Evolutionary conservation across 176 grass and related monocot species (phyloP).

Genomic region (Alloteropsis semialata): DNA sequence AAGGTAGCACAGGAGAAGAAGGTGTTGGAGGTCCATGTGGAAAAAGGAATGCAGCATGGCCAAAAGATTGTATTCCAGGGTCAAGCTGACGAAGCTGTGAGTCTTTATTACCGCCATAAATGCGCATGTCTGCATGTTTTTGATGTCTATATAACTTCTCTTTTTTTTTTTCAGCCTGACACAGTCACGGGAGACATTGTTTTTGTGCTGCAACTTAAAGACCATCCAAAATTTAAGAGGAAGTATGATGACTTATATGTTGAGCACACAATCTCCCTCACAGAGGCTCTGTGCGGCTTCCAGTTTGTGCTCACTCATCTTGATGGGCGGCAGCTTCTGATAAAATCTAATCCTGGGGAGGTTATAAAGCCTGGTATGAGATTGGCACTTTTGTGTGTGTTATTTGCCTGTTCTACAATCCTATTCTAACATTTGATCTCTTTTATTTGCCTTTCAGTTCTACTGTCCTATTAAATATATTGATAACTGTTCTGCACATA

Average conservation of each 20-base stretch:
- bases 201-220: constrained; percentile 90
- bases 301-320: constrained; percentile 94
- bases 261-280: constrained; percentile 75
- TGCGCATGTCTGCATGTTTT: background rate
- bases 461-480: background rate
- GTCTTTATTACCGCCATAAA: constrained; percentile 3
- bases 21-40: constrained; percentile 86
- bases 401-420: background rate
- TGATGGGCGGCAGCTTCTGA: constrained; percentile 78
- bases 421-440: background rate
- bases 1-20: constrained; percentile 87
- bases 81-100: constrained; percentile 97
- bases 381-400: background rate
- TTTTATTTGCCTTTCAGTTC: background rate
- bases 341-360: constrained; percentile 91
- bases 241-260: constrained; percentile 74
- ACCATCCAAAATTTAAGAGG: constrained; percentile 91
- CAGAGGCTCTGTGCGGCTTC: constrained; percentile 87
- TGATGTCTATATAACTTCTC: background rate
- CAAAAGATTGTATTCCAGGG: constrained; percentile 97
- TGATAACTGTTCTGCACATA: background rate
- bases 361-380: constrained; percentile 79
- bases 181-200: constrained; percentile 89
- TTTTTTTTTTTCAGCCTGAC: constrained; percentile 60
- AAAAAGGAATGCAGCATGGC: constrained; percentile 96